phyloP scores from a whole-genome alignment of 2,329 filamentous ascomycete species.

The Talaromyces piceae region DNA sequence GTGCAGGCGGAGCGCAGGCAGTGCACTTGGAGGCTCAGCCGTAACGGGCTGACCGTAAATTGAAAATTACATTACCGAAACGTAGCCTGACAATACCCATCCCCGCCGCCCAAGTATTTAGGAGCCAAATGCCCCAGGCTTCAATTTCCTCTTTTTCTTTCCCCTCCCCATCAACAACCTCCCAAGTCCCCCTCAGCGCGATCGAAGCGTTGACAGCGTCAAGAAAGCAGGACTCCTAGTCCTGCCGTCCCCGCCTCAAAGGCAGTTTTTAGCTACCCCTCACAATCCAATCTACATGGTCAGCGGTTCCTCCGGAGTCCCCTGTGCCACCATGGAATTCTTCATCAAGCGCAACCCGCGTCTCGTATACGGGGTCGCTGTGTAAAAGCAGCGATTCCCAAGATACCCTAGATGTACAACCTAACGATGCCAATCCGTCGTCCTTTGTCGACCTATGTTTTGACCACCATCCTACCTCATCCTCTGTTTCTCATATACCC shows the following conservation, averaged over 20 bases:
- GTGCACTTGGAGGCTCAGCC: not conserved
- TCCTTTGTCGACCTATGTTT: slow-evolving; percentile 9
- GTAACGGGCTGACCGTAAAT: not conserved
- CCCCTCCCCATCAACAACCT: not conserved
- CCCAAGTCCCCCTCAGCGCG: not conserved
- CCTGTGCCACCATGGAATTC: slow-evolving; percentile 12
- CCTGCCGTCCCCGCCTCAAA: slow-evolving; percentile 11
- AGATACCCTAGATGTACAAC: too few relatives aligned
- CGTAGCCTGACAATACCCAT: not conserved
- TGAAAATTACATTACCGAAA: not conserved
- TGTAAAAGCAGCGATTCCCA: not conserved
- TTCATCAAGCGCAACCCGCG: slow-evolving; percentile 2
- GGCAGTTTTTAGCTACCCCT: slow-evolving; percentile 2
- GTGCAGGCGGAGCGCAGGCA: not conserved
- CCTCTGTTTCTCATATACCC: slow-evolving; percentile 5
- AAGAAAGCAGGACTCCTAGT: slow-evolving; percentile 11
- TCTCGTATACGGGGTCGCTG: not conserved
- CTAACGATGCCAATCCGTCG: not conserved
- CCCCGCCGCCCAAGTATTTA: not conserved
- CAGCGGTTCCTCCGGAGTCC: slow-evolving; percentile 9
- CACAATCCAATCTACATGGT: slow-evolving; percentile 12
- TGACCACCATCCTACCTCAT: slow-evolving; percentile 8
- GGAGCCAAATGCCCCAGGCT: not conserved
- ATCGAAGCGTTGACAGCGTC: slow-evolving; percentile 7
- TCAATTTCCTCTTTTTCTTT: not conserved